Base-by-base conservation (phyloP, 768 basidiomycete species). In the Boletus subparvulus region DNA sequence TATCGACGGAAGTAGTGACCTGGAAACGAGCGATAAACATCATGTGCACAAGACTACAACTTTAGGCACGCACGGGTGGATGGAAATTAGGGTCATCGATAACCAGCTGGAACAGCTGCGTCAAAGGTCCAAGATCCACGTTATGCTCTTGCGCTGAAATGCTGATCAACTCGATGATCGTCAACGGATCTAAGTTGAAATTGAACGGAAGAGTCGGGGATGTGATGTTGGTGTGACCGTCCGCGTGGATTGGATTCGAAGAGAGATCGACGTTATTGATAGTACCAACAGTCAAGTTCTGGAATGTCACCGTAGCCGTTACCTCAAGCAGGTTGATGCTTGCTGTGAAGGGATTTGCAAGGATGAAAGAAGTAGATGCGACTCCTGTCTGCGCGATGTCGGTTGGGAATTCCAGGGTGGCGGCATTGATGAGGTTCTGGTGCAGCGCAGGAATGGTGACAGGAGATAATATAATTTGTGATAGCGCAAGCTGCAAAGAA, bases 271-370 rank as follows among this genome's bases (percentile, higher is more conserved):
- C 75, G 40, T 77, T 75, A 37, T 84, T 74, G 54, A 88, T 84
- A n/a, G 64, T 75, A 4, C 88, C 87, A 12, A 90, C 67, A 1
- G 77, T 77, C 41, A 89, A 64, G 45, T 76, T 77, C 21, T 80
- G 77, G 74, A 79, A 87, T 0, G 76, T 80, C 0, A 82, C 87
- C 6, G 71, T 79, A 1, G 86, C 80, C 3, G 70, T 72, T 17
- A 90, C 69, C 44, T 74, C 67, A n/a, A 86, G 65, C 16, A 90
- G 69, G 65, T 84, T 86, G 67, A 90, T 82, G 64, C 81, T 82
- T 17, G 88, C 86, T 0, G 86, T 88, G 72, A 90, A 90, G 0
- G 87, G 87, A 63, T 90, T 87, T 19, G 75, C 72, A 30, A 90
- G 74, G 1, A 72, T 75, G 65, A 89, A 87, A 1, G 80, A 72